Conservation (phyloP, 2,329 filamentous ascomycete species). For the Celoporthe dispersa region DNA sequence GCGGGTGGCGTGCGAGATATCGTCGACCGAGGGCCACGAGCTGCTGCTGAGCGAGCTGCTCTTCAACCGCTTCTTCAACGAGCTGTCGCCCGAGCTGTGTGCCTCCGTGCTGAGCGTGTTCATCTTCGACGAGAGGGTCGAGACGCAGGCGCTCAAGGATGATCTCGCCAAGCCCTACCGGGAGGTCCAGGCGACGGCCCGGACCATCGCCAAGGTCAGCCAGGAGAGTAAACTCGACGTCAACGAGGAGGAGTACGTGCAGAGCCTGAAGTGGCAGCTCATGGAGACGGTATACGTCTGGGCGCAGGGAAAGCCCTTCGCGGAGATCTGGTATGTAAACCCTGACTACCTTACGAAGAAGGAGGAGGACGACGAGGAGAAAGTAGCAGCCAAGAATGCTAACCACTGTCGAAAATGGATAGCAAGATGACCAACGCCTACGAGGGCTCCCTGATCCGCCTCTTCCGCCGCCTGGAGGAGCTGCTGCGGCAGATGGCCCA, state of each 20-base stretch:
- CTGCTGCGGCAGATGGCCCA: conserved; percentile 93
- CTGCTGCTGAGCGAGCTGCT: conserved; percentile 89
- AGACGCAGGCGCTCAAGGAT: conserved; percentile 77
- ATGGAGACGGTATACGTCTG: conserved; percentile 97
- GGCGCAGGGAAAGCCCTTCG: conserved; percentile 88
- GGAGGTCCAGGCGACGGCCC: conserved; percentile 85
- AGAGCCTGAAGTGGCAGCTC: conserved; percentile 88
- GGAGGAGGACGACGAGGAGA: background rate
- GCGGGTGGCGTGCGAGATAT: conserved; percentile 96
- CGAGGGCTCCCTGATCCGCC: conserved; percentile 92
- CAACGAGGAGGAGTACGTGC: conserved; percentile 94
- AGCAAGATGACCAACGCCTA: conserved; percentile 99
- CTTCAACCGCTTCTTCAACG: conserved; percentile 98
- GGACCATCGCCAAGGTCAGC: conserved; percentile 88
- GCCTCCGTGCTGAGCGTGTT: conserved; percentile 90
- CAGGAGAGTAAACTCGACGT: conserved; percentile 91
- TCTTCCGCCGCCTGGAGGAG: conserved; percentile 95
- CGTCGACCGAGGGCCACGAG: conserved; percentile 87
- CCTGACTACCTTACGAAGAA: background rate
- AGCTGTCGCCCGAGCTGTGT: conserved; percentile 83
- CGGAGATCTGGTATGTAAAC: conserved; percentile 84
- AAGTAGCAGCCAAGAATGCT: background rate
- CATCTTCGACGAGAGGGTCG: conserved; percentile 95
- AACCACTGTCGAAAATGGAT: conserved; percentile 34
- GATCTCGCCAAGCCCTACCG: conserved; percentile 84